Conservation (phyloP, 2,329 filamentous ascomycete species). For the Ophiocordyceps sinensis region DNA sequence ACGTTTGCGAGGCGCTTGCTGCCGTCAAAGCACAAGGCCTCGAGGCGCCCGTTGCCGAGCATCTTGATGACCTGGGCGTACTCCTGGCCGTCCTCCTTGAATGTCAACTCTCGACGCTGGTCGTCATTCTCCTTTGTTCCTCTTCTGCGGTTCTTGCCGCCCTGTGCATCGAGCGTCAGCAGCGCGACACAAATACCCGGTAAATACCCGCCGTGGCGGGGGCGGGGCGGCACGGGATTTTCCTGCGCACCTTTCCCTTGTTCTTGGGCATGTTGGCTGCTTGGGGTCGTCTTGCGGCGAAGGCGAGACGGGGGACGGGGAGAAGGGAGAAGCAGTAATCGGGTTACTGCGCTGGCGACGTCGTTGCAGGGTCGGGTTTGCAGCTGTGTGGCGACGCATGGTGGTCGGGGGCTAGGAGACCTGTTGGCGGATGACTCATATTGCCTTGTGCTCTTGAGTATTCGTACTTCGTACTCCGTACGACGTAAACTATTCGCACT, state of each 20-base stretch:
- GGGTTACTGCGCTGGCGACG: not conserved
- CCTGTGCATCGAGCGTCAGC: slow-evolving; percentile 36
- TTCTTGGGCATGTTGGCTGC: slow-evolving; percentile 79
- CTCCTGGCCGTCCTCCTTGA: slow-evolving; percentile 94
- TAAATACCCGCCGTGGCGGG: slow-evolving; percentile 15
- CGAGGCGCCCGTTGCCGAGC: slow-evolving; percentile 87
- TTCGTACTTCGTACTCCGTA: no score
- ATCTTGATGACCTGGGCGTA: slow-evolving; percentile 56
- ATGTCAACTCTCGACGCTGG: slow-evolving; percentile 95
- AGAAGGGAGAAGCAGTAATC: not conserved
- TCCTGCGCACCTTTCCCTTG: slow-evolving; percentile 77
- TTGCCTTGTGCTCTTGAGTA: no score
- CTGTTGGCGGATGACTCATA: no score
- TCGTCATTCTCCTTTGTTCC: slow-evolving; percentile 99
- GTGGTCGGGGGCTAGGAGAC: no score
- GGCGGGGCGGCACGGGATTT: slow-evolving; percentile 11
- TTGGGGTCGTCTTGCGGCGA: not conserved
- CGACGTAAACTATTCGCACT: no score
- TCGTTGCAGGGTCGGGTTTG: not conserved
- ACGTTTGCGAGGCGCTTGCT: slow-evolving; percentile 27
- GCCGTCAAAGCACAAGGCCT: slow-evolving; percentile 91
- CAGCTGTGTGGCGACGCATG: not conserved
- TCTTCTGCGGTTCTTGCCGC: slow-evolving; percentile 95
- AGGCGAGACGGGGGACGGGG: not conserved
- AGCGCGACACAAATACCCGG: not conserved